Conservation (phyloP, 2,329 filamentous ascomycete species). For the Xylaria hypoxylon region DNA sequence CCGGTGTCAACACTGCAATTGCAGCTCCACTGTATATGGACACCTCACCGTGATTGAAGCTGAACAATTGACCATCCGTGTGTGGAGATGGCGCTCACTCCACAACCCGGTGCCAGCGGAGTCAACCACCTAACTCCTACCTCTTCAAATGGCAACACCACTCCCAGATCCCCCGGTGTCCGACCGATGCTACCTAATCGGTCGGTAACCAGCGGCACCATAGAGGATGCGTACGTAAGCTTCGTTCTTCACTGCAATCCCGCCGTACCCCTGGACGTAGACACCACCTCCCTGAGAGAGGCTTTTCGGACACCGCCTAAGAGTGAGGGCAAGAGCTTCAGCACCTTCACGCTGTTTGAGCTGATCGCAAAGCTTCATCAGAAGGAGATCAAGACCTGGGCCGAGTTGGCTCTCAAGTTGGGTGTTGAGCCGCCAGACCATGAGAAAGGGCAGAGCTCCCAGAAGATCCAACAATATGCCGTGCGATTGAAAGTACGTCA, state of each 20-base stretch:
- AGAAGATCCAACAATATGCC: slow-evolving; percentile 95
- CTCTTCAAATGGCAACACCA: slow-evolving; percentile 46
- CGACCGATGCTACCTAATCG: slow-evolving; percentile 69
- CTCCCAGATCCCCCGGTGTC: slow-evolving; percentile 45
- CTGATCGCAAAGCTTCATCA: slow-evolving; percentile 81
- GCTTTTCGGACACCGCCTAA: slow-evolving; percentile 84
- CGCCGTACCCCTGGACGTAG: slow-evolving; percentile 74
- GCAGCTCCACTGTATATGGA: slow-evolving; percentile 36
- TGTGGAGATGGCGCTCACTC: slow-evolving; percentile 49
- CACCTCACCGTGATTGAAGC: slow-evolving; percentile 28
- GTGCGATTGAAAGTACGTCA: slow-evolving; percentile 82
- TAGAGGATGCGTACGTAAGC: slow-evolving; percentile 83
- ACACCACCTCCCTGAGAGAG: slow-evolving; percentile 77
- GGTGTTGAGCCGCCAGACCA: slow-evolving; percentile 87
- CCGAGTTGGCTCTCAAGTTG: slow-evolving; percentile 85
- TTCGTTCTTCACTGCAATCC: slow-evolving; percentile 96
- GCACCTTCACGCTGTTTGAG: slow-evolving; percentile 79
- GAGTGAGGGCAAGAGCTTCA: slow-evolving; percentile 89
- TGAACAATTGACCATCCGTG: slow-evolving; percentile 29
- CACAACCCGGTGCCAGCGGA: slow-evolving; percentile 45
- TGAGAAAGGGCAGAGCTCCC: slow-evolving; percentile 86
- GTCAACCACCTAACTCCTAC: slow-evolving; percentile 47
- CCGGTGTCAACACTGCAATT: not conserved
- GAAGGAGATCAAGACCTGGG: slow-evolving; percentile 93
- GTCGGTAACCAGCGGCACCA: slow-evolving; percentile 74